phyloP scores from a whole-genome alignment of 768 basidiomycete genomes.

The Solioccasus polychromus region DNA sequence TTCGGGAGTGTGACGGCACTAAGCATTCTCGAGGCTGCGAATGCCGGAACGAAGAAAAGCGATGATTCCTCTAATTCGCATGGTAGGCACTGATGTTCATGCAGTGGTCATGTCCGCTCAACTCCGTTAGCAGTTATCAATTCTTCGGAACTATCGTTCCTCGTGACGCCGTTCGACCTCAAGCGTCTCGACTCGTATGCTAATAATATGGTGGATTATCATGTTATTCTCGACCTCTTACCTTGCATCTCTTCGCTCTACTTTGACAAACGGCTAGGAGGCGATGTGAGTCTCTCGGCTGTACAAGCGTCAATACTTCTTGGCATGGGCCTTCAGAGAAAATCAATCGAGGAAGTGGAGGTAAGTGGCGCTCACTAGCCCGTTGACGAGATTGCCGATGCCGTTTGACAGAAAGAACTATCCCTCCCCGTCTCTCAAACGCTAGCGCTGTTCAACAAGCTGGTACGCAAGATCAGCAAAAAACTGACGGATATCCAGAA shows the following conservation, averaged over 20 bases:
- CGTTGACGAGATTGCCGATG: no score
- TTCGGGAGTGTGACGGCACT: slow-evolving; percentile 86
- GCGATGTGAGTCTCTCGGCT: slow-evolving; percentile 69
- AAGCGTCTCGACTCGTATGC: slow-evolving; percentile 95
- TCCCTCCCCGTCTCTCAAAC: slow-evolving; percentile 82
- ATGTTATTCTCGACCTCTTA: slow-evolving; percentile 90
- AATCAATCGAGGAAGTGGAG: slow-evolving; percentile 87
- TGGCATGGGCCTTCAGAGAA: slow-evolving; percentile 86
- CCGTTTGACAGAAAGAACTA: slow-evolving; percentile 59
- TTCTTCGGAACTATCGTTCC: slow-evolving; percentile 50
- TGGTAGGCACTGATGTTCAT: slow-evolving; percentile 36
- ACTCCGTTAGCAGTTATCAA: slow-evolving; percentile 14
- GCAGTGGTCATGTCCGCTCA: no score
- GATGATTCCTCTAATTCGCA: slow-evolving; percentile 23
- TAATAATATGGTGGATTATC: slow-evolving; percentile 95
- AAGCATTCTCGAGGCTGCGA: slow-evolving; percentile 85
- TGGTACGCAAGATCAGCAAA: slow-evolving; percentile 81
- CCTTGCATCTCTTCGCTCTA: slow-evolving; percentile 79
- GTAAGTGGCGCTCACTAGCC: slow-evolving; percentile 31
- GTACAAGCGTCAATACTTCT: slow-evolving; percentile 91
- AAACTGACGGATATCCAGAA: slow-evolving; percentile 76
- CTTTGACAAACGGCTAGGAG: slow-evolving; percentile 72
- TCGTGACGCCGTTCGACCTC: slow-evolving; percentile 89
- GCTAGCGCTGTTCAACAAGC: slow-evolving; percentile 88
- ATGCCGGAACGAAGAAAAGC: slow-evolving; percentile 49